Base-by-base conservation (phyloP, 2,329 filamentous ascomycete species). In the Orbilia quercus region DNA sequence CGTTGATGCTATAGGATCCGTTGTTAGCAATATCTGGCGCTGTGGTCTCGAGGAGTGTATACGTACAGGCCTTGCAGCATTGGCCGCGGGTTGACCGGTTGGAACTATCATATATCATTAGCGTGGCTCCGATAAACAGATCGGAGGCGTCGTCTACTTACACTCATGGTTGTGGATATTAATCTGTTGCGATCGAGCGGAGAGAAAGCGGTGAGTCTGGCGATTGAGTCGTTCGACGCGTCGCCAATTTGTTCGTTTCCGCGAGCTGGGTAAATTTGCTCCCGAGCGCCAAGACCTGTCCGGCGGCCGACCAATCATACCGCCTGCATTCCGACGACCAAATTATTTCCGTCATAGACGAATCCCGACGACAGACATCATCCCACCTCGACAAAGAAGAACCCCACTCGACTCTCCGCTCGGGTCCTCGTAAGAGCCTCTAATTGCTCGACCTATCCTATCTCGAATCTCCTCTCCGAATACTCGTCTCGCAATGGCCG, bases 71-170 rank as follows among this genome's bases (percentile, higher is more conserved):
- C 89, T 84, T 97, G 92, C 80, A 99, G 90, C 86, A 97, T 92
- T 45, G 95, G 95, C 82, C 94, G 91, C 80, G 95, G 95, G 86
- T 99, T 99, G 80, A 98, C 85, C 76, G 95, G 95, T 81, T 96
- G 89, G 84, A 96, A 96, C 87, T 89, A 73, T 54, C 53, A 23
- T n/a, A 6, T 34, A 66, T 48, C 70, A 36, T 65, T 34, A 65
- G 67, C 12, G 57, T 36, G 11, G 22, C 31, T 34, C 38, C 4
- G 1, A 14, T 16, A 40, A 6, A 3, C 28, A 11, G 20, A 11
- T 6, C 9, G 7, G 53, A 11, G 25, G 1, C 3, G 18, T n/a
- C n/a, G n/a, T 4, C 9, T 44, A 55, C 69, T 48, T 55, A 73
- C 69, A 62, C 69, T 73, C 69, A 73, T 73, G 54, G 48, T 72